Conservation (phyloP, 148 eudicot species). For the Cornus kousa region DNA sequence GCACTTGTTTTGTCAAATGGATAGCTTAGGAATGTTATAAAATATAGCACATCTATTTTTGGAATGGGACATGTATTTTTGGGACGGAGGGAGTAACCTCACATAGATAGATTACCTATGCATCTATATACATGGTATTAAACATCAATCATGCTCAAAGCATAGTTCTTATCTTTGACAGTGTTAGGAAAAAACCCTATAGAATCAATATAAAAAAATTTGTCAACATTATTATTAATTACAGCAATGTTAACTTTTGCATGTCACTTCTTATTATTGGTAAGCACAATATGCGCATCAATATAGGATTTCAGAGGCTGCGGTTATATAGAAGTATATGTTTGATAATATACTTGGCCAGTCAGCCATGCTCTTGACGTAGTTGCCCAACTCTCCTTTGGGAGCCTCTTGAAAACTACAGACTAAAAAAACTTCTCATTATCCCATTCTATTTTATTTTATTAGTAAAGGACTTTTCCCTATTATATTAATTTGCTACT, state of each 20-base stretch:
- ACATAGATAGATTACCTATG: not conserved
- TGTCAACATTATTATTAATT: no score
- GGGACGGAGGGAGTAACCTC: no score
- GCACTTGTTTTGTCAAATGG: no score
- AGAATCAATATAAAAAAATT: no score
- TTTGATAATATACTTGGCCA: not conserved
- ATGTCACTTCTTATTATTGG: not conserved
- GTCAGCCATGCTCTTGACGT: not conserved
- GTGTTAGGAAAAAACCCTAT: not conserved
- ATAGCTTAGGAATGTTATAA: no score
- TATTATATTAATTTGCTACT: no score
- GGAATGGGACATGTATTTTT: no score
- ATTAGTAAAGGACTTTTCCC: no score
- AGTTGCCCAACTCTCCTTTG: not conserved
- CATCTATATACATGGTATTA: not conserved
- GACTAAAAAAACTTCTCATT: no score
- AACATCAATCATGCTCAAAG: not conserved
- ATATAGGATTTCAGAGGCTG: not conserved
- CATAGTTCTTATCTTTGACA: not conserved
- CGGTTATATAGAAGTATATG: not conserved
- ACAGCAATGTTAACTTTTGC: not conserved
- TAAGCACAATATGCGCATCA: not conserved
- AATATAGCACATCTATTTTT: no score
- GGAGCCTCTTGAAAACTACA: no score
- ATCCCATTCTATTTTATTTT: no score